phyloP scores from a whole-genome alignment of 2,329 filamentous ascomycete species.

The Botrytis byssoidea region DNA sequence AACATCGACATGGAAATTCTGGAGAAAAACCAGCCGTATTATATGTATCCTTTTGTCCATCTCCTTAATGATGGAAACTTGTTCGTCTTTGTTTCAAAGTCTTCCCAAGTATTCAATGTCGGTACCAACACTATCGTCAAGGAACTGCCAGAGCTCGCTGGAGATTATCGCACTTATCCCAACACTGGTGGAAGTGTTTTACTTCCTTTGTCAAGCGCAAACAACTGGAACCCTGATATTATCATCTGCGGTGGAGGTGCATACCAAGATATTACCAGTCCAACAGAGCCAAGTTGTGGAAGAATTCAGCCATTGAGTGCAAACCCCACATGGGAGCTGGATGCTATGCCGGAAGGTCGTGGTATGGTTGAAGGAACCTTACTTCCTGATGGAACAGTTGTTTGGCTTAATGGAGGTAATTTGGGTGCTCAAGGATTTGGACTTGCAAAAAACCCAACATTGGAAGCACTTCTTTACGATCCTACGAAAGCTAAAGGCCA shows the following conservation, averaged over 20 bases:
- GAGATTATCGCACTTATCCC: conserved; percentile 58
- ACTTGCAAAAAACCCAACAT: conserved; percentile 52
- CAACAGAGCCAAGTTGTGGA: conserved; percentile 58
- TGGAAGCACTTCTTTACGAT: conserved; percentile 58
- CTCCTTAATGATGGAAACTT: conserved; percentile 55
- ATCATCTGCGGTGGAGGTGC: conserved; percentile 59
- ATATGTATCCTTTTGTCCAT: conserved; percentile 64
- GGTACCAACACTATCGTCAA: conserved; percentile 46
- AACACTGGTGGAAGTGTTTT: conserved; percentile 60
- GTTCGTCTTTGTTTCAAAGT: conserved; percentile 57
- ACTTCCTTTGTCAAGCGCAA: conserved; percentile 51
- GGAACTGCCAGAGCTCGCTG: conserved; percentile 51
- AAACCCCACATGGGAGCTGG: conserved; percentile 54
- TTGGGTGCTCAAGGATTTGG: conserved; percentile 60
- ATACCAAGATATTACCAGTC: conserved; percentile 57
- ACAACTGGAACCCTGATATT: conserved; percentile 53
- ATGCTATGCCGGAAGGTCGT: conserved; percentile 56
- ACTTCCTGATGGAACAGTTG: conserved; percentile 58
- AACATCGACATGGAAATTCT: conserved; percentile 54
- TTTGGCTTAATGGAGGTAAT: conserved; percentile 59
- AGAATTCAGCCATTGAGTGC: conserved; percentile 51
- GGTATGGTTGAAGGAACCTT: conserved; percentile 60
- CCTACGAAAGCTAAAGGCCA: conserved; percentile 50
- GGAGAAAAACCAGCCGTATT: conserved; percentile 58
- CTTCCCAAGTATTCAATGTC: conserved; percentile 55